Base-by-base conservation (phyloP, 2,329 filamentous ascomycete species). In the Anisogramma anomala region DNA sequence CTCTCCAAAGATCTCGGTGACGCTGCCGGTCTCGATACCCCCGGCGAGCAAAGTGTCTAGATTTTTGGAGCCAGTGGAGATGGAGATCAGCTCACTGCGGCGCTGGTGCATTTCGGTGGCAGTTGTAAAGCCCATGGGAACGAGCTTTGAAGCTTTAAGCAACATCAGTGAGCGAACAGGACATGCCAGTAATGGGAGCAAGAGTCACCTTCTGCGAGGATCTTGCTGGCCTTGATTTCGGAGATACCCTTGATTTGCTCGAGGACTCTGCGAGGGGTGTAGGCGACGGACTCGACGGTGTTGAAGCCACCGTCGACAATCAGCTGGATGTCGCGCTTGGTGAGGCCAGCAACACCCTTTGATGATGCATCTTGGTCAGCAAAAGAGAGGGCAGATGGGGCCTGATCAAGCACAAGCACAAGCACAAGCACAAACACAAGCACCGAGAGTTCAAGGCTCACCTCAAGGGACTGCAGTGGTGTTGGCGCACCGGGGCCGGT, bases 181-280 rank as follows among this genome's bases (percentile, higher is more conserved):
- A n/a, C n/a, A n/a, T n/a, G n/a, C n/a, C n/a, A n/a, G n/a, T n/a
- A n/a, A n/a, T n/a, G n/a, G n/a, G n/a, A n/a, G n/a, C n/a, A n/a
- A n/a, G n/a, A n/a, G n/a, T n/a, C n/a, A 89, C 88, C 88, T 70
- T 96, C 91, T 11, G 77, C 78, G 20, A 98, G 69, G 30, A 98
- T 79, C 58, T 96, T 96, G 25, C 77, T 79, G 2, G 93, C 91
- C 60, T 98, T 98, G 56, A 93, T 84, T 63, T 96, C 89, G 1
- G 91, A 98, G 25, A 98, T 94, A 43, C 91, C 91, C 61, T 96
- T 98, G 63, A 98, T 89, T 59, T 93, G 86, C 61, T 98, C 89
- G 14, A 98, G 67, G 42, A 82, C 68, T 55, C 89, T 77, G 39
- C 74, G 83, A 58, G 91, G 77, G 3, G 77, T 96, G 58, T 98